phyloP scores from a whole-genome alignment of 805 yeast genomes.

The Saccharomycopsis schoenii region DNA sequence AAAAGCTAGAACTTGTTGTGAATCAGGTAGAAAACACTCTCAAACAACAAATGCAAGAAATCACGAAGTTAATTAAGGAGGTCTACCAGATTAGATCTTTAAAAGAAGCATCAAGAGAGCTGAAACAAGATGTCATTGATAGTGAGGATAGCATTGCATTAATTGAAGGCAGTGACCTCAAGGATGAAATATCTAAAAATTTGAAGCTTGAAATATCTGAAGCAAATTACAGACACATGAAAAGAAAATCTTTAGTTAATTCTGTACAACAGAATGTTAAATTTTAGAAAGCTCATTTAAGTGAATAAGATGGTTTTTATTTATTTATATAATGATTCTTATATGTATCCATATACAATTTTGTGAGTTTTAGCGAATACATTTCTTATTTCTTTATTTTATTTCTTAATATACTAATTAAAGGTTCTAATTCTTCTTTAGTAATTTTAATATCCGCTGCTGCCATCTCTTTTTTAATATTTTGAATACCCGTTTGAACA shows the following conservation, averaged over 20 bases:
- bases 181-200: neutral
- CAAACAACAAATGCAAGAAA: neutral
- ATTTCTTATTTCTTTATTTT: neutral
- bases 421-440: conserved; percentile 13
- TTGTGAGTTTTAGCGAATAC: neutral
- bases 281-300: neutral
- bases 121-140: neutral
- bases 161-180: neutral
- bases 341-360: neutral
- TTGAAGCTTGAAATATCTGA: neutral
- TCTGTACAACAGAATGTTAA: neutral
- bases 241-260: neutral
- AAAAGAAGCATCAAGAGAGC: neutral
- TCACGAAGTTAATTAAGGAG: neutral
- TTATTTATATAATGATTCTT: neutral
- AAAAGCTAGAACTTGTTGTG: neutral
- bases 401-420: conserved; percentile 9
- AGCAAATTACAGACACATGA: neutral
- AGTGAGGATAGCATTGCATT: neutral
- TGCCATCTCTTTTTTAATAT: conserved; percentile 11
- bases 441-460: conserved; percentile 13
- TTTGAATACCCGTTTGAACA: conserved; percentile 5
- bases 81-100: neutral
- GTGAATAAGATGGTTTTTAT: neutral
- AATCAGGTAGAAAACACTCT: neutral